A percentile compares a stretch with the other conserved stretches of the same genome.
phyloP scores from a whole-genome alignment of 257 asterid genomes.

The Vinca minor region DNA sequence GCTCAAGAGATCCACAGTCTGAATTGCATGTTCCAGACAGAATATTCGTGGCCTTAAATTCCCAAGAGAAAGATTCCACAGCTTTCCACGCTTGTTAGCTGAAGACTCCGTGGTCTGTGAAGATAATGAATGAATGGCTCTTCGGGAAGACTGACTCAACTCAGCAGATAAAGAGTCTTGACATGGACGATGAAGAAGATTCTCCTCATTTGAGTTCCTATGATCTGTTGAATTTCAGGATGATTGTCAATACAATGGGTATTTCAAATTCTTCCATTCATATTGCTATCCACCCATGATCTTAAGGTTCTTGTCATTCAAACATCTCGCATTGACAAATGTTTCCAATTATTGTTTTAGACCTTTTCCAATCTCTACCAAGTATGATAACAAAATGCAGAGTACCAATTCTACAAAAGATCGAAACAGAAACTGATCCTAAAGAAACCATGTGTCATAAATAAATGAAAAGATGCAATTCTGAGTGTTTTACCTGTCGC shows the following conservation, averaged over 20 bases:
- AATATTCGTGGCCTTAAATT: constrained; percentile 58
- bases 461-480: background rate
- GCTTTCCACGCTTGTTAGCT: constrained; percentile 19
- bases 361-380: background rate
- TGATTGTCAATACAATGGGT: background rate
- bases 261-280: too few relatives aligned
- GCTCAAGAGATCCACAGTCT: constrained; percentile 59
- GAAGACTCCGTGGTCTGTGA: constrained; percentile 29
- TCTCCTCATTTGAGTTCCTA: constrained; percentile 19
- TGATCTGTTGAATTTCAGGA: constrained; percentile 20
- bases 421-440: background rate
- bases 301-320: too few relatives aligned
- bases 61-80: constrained; percentile 42
- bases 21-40: constrained; percentile 93
- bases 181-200: constrained; percentile 17
- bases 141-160: constrained; percentile 22
- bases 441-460: background rate
- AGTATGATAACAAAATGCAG: background rate
- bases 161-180: constrained; percentile 23
- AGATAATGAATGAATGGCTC: constrained; percentile 16
- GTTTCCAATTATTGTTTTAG: too few relatives aligned
- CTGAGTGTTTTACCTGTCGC: constrained; percentile 36
- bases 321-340: too few relatives aligned
- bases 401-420: background rate
- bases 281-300: too few relatives aligned